Evolutionary conservation across 129 eudicot species (phyloP).

Genomic region (Tanacetum coccineum): DNA sequence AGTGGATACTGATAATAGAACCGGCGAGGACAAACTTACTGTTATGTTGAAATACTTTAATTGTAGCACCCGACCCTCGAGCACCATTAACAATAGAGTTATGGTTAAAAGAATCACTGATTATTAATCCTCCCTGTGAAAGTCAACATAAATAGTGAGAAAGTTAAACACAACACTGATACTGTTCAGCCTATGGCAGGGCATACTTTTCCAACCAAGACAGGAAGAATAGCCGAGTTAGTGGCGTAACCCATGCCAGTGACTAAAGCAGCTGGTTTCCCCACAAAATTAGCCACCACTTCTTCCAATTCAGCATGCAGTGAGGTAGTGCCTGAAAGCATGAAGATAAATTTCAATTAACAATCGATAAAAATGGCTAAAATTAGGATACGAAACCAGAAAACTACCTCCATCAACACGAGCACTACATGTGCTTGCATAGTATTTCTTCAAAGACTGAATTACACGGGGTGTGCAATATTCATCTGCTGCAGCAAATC

Average conservation of each 20-base stretch:
- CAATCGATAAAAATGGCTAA: neutral
- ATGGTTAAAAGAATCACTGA: slow-evolving; percentile 87
- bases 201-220: slow-evolving; percentile 70
- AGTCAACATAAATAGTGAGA: slow-evolving; percentile 4
- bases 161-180: neutral
- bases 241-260: slow-evolving; percentile 98
- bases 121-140: slow-evolving; percentile 73
- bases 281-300: slow-evolving; percentile 75
- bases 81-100: slow-evolving; percentile 96
- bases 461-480: slow-evolving; percentile 89
- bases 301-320: slow-evolving; percentile 76
- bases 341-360: neutral
- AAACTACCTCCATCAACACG: slow-evolving; percentile 86
- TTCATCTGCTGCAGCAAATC: slow-evolving; percentile 95
- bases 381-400: neutral
- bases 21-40: slow-evolving; percentile 42
- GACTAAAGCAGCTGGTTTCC: slow-evolving; percentile 80
- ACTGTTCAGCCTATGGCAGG: slow-evolving; percentile 1
- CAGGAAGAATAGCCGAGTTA: slow-evolving; percentile 90
- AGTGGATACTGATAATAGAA: neutral
- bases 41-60: slow-evolving; percentile 83
- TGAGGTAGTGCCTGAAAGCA: slow-evolving; percentile 62
- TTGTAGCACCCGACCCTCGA: slow-evolving; percentile 82
- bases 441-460: slow-evolving; percentile 66
- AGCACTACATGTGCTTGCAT: slow-evolving; percentile 76